Percentiles rank a stretch among this genome's conserved stretches.
These are phyloP conservation scores for Candida corydali DNA, from an alignment of 805 yeast genomes.

Conservation along the genomic window DNA sequence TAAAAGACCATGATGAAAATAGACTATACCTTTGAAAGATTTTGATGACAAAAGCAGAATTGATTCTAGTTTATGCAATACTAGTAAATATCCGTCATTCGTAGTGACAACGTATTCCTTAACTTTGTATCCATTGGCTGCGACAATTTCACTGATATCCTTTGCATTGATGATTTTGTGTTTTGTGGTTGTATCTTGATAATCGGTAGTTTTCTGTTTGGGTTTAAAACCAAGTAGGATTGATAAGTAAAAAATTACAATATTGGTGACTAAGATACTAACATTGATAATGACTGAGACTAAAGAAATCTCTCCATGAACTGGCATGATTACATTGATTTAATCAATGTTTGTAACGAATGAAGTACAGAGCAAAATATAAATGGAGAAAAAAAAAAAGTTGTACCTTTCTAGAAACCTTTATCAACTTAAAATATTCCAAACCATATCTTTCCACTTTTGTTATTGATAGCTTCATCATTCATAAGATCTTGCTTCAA, in stretches of 20 bases:
- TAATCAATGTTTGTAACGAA: no score
- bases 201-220: not conserved
- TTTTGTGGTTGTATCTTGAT: not conserved
- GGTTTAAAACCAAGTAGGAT: conserved; percentile 2
- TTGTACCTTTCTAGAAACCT: no score
- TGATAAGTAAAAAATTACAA: conserved; percentile 3
- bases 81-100: conserved; percentile 24
- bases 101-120: conserved; percentile 29
- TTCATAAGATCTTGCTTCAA: conserved; percentile 12
- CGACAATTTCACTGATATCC: conserved; percentile 22
- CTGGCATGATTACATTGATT: conserved; percentile 8
- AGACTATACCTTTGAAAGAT: conserved; percentile 15
- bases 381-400: no score
- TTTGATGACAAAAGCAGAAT: conserved; percentile 3
- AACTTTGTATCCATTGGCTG: conserved; percentile 19
- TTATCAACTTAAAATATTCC: conserved; percentile 11
- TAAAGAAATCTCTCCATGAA: conserved; percentile 7
- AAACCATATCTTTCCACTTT: conserved; percentile 21
- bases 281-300: conserved; percentile 6
- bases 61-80: conserved; percentile 23
- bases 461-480: conserved; percentile 2
- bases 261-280: conserved; percentile 3
- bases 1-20: conserved; percentile 29
- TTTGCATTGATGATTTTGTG: conserved; percentile 5
- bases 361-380: no score